Conservation (phyloP, 2,329 filamentous ascomycete genomes). For the Metarhizium album region DNA sequence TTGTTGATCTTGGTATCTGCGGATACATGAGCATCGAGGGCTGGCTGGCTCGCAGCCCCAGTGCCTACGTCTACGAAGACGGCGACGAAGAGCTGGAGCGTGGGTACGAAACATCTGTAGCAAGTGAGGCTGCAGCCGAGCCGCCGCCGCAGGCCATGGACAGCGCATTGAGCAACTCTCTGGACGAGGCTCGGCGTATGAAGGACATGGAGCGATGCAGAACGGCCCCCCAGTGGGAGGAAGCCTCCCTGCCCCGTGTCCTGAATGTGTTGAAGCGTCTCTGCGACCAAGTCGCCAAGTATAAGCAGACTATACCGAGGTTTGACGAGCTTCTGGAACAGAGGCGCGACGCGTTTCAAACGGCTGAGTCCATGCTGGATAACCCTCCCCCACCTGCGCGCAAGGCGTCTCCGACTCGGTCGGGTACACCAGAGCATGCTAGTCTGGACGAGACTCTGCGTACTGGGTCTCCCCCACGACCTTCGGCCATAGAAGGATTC, state of each 20-base stretch:
- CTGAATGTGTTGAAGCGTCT: conserved; percentile 48
- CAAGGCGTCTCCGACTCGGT: conserved; percentile 19
- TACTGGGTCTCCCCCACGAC: conserved; percentile 39
- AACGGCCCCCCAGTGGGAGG: conserved; percentile 41
- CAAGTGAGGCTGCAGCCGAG: conserved; percentile 4
- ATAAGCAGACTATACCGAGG: conserved; percentile 53
- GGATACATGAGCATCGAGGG: conserved; percentile 76
- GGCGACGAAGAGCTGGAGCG: conserved; percentile 8
- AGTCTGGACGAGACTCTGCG: conserved; percentile 33
- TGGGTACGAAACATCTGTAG: conserved; percentile 5
- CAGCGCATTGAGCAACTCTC: neutral
- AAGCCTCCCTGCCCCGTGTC: conserved; percentile 39
- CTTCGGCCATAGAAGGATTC: conserved; percentile 47
- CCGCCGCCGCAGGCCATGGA: neutral
- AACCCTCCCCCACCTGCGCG: conserved; percentile 19
- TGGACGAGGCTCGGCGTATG: conserved; percentile 25
- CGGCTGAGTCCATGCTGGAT: conserved; percentile 38
- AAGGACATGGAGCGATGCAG: conserved; percentile 40
- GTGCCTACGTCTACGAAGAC: conserved; percentile 40
- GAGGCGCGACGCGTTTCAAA: conserved; percentile 53
- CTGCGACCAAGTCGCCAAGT: conserved; percentile 50
- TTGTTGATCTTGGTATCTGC: conserved; percentile 75
- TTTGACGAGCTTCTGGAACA: conserved; percentile 63
- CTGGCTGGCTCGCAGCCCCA: conserved; percentile 74
- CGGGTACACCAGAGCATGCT: conserved; percentile 29